Percentiles rank a stretch among this genome's conserved stretches.
Evolutionary conservation across 2,329 filamentous ascomycete species (phyloP).

Genomic region (Ceratocystiopsis brevicomis): DNA sequence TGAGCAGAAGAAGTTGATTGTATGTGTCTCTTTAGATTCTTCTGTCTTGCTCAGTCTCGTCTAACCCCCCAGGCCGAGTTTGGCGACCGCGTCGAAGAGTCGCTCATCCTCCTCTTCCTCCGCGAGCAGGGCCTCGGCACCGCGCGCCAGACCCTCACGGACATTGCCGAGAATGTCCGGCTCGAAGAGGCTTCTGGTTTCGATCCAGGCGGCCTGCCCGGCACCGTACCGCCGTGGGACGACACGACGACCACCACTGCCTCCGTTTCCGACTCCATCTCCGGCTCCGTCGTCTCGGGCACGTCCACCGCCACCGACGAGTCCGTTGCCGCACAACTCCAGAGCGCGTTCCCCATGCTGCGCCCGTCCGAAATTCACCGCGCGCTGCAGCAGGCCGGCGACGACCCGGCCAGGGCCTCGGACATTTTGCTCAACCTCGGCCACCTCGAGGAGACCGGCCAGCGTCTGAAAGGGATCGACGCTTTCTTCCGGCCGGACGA

Average conservation of each 20-base stretch:
- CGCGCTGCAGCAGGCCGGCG: constrained; percentile 46
- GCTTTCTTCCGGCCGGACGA: constrained; percentile 46
- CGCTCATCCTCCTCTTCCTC: constrained; percentile 56
- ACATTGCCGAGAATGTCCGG: constrained; percentile 42
- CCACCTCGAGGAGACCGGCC: constrained; percentile 50
- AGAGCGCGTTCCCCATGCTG: constrained; percentile 52
- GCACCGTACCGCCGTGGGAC: not conserved
- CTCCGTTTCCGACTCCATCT: not conserved
- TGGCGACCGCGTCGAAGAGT: constrained; percentile 55
- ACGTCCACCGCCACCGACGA: constrained; percentile 2
- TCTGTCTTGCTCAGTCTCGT: too few species aligned
- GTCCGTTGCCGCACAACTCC: constrained; percentile 30
- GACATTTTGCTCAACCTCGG: constrained; percentile 66
- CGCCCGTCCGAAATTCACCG: constrained; percentile 46
- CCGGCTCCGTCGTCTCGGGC: constrained; percentile 2
- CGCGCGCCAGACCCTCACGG: constrained; percentile 42
- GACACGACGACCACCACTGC: constrained; percentile 2
- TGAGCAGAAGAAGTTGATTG: constrained; percentile 1
- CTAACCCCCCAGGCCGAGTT: constrained; percentile 42
- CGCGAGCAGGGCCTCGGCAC: constrained; percentile 46
- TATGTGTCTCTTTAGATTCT: not conserved
- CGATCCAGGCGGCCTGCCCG: constrained; percentile 49
- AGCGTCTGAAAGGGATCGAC: constrained; percentile 57
- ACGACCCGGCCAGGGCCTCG: constrained; percentile 50
- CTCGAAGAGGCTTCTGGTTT: constrained; percentile 58